Conservation (phyloP, 768 basidiomycete species). For the Russula sp. region DNA sequence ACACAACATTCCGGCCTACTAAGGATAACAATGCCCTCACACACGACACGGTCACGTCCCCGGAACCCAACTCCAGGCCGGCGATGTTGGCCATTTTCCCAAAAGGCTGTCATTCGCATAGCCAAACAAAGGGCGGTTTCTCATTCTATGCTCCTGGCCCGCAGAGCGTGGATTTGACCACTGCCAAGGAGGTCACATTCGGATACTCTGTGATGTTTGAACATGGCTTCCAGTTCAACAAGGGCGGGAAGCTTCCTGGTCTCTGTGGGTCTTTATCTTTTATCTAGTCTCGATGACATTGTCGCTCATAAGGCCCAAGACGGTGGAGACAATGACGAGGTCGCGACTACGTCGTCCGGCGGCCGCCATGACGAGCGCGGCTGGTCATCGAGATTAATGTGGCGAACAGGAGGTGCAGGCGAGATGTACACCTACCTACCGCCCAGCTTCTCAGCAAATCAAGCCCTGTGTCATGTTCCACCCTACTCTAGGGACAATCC, state of each 20-base stretch:
- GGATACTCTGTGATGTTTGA: constrained; percentile 61
- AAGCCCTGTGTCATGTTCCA: constrained; percentile 46
- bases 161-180: constrained; percentile 48
- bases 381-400: constrained; percentile 71
- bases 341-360: constrained; percentile 58
- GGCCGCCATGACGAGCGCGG: constrained; percentile 55
- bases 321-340: constrained; percentile 51
- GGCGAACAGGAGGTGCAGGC: constrained; percentile 55
- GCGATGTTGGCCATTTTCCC: background rate
- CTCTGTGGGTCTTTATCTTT: constrained; percentile 49
- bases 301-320: constrained; percentile 37
- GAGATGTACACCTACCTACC: constrained; percentile 76
- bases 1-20: constrained; percentile 33
- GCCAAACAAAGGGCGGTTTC: constrained; percentile 46
- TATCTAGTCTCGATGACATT: background rate
- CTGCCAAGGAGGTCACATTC: constrained; percentile 65
- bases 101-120: background rate
- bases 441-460: constrained; percentile 44
- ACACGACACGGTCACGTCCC: background rate
- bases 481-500: constrained; percentile 54
- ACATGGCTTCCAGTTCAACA: constrained; percentile 57
- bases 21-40: constrained; percentile 28
- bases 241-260: constrained; percentile 72
- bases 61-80: background rate
- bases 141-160: constrained; percentile 72